Base-by-base conservation (phyloP, 2,329 filamentous ascomycete species). In the Paraphaeosphaeria sporulosa region DNA sequence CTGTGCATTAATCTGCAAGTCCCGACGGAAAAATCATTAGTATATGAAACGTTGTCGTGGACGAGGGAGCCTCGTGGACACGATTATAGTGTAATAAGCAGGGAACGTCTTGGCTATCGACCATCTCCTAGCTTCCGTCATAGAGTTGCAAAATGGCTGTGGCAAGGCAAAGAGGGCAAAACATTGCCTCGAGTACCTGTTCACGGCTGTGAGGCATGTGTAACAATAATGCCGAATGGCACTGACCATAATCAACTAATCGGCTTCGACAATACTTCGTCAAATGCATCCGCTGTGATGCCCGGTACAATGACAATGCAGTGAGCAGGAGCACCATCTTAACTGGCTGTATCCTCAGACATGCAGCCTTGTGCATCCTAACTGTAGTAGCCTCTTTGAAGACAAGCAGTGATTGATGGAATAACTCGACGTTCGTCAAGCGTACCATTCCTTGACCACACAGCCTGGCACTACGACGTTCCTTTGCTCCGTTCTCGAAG, bases 41-140 rank as follows among this genome's bases (percentile, higher is more conserved):
- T 67, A 72, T 63, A 75, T 73, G 68, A 70, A 68, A 58, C 27
- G 21, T 61, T 54, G 54, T 53, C 55, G 63, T 61, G 58, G 56
- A 59, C 66, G 59, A 69, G 55, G 66, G 62, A 69, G 64, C 67
- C 49, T 69, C 61, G 63, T 58, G 62, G 61, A 61, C 54, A 59
- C 70, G 69, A 66, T 61, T 68, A 71, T 66, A 66, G 62, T 67
- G 63, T 63, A 76, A 72, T 74, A 64, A 70, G 70, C 56, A 36
- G 59, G 67, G 62, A 44, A 65, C 54, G 44, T 34, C 72, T 75
- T 71, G 67, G 70, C 70, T 40, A 49, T 19, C 9, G 25, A 56
- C 47, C 49, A 54, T 46, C 21, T 54, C 25, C 30, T 12, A 46
- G 15, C 23, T 57, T 61, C 63, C 44, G 57, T 60, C 61, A 64